phyloP scores from a whole-genome alignment of 2,329 filamentous ascomycete genomes.

The Hymenoscyphus infarciens region DNA sequence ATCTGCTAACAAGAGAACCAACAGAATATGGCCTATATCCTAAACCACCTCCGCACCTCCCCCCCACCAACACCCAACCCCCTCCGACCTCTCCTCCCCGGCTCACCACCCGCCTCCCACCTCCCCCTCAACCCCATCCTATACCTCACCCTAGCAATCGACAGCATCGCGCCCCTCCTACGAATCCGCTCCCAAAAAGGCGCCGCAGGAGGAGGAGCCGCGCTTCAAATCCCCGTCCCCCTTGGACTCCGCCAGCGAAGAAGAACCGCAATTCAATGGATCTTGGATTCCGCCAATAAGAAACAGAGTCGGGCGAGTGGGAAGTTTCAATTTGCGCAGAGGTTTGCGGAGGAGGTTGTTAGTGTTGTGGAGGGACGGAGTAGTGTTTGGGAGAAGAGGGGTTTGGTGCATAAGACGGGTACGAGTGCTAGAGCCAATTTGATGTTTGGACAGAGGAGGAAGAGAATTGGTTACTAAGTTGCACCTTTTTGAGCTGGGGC shows the following conservation, averaged over 20 bases:
- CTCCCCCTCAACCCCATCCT: constrained; percentile 85
- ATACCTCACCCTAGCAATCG: constrained; percentile 82
- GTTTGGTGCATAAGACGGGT: constrained; percentile 73
- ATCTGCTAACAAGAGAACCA: not conserved
- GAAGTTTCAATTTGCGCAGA: constrained; percentile 66
- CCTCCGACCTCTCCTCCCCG: constrained; percentile 67
- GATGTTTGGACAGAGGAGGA: constrained; percentile 39
- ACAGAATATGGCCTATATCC: constrained; percentile 79
- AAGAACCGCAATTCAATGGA: constrained; percentile 80
- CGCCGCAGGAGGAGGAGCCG: constrained; percentile 78
- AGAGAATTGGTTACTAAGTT: constrained; percentile 10
- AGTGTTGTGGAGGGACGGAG: constrained; percentile 84
- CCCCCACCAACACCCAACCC: constrained; percentile 74
- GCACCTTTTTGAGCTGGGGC: not conserved
- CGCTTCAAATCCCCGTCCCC: constrained; percentile 79
- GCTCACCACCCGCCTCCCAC: constrained; percentile 70
- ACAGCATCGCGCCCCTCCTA: constrained; percentile 87
- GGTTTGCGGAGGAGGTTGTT: constrained; percentile 82
- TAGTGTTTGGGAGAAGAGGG: constrained; percentile 77
- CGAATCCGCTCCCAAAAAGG: constrained; percentile 73
- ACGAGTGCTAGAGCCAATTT: constrained; percentile 76
- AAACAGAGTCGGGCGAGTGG: constrained; percentile 70
- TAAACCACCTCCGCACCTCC: constrained; percentile 80
- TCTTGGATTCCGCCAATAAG: constrained; percentile 78
- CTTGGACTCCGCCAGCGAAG: constrained; percentile 71